Base-by-base conservation (phyloP, 169 alveolate species). In the Theileria equi region DNA sequence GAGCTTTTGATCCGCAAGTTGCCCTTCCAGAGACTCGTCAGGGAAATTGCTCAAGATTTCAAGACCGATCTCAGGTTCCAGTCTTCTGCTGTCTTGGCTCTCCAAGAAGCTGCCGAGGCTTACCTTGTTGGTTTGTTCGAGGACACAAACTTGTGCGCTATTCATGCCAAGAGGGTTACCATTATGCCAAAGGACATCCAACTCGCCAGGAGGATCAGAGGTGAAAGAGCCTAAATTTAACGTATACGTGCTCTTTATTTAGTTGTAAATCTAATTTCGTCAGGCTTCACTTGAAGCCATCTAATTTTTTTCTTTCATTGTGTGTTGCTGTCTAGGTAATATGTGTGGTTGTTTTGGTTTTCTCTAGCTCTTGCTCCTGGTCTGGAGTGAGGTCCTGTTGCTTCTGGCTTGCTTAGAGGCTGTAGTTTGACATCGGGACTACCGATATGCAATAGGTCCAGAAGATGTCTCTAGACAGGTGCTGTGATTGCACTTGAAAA, bases 41-140 rank as follows among this genome's bases (percentile, higher is more conserved):
- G 99, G 84, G 99, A 97, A 82, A 93, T 97, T 67, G 98, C 98
- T 65, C 94, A 91, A 68, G 99, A 95, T 76, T 95, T 93, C 93
- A 96, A 96, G 93, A 93, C 98, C 41, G 99, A 97, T 81, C 87
- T 97, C 78, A 91, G 99, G 82, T 97, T 97, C 94, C 98, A 97
- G 88, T 89, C 98, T 66, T 90, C 96, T 49, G 99, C 99, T 53
- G 97, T 97, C 58, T 92, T 97, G 79, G 99, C 99, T 38, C 94
- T 96, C 32, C 98, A 96, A 84, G 99, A 97, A 84, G 99, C 99
- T 34, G 95, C 99, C 50, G 99, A 97, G 86, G 98, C 99, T 23
- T 96, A 95, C 88, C 90, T 96, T 44, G 99, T 97, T 53, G 98
- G 98, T 25, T 94, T 97, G 72, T 97, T 97, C 85, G 99, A 97